Evolutionary conservation across 306 rosid species (phyloP).

Genomic region (Lagenaria siceraria): DNA sequence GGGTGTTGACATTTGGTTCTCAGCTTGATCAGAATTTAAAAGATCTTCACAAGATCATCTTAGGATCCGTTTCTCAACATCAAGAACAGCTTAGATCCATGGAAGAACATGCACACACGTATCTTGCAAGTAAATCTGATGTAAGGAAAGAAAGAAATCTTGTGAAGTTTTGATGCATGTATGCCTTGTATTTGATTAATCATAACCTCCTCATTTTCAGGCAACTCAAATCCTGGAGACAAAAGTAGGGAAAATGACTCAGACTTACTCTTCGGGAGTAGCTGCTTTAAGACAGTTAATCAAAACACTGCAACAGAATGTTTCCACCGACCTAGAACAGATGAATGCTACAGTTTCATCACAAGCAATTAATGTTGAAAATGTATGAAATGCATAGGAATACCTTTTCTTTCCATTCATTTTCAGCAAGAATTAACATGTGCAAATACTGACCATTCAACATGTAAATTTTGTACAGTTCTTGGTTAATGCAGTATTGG

Average conservation of each 20-base stretch:
- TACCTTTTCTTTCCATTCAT: not conserved
- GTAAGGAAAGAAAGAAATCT: conserved; percentile 35
- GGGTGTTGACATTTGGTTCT: conserved; percentile 55
- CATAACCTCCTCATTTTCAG: conserved; percentile 24
- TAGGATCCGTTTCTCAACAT: conserved; percentile 69
- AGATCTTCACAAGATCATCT: conserved; percentile 49
- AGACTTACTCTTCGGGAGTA: conserved; percentile 55
- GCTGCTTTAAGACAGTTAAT: conserved; percentile 46
- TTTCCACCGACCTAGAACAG: conserved; percentile 58
- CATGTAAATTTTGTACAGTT: conserved; percentile 33
- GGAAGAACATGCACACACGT: conserved; percentile 53
- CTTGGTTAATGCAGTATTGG: conserved; percentile 47
- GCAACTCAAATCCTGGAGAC: conserved; percentile 57
- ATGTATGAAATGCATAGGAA: conserved; percentile 24
- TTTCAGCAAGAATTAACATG: not conserved
- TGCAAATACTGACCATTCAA: not conserved
- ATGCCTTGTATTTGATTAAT: conserved; percentile 11
- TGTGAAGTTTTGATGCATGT: not conserved
- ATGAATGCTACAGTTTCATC: conserved; percentile 38
- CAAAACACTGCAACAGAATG: conserved; percentile 45
- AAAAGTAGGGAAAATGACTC: conserved; percentile 53
- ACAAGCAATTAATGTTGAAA: conserved; percentile 48
- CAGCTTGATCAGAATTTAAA: conserved; percentile 50
- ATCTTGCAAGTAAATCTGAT: conserved; percentile 59
- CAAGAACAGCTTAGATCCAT: conserved; percentile 54